phyloP scores from a whole-genome alignment of 2,329 filamentous ascomycete genomes.

The Fusarium brachygibbosum region DNA sequence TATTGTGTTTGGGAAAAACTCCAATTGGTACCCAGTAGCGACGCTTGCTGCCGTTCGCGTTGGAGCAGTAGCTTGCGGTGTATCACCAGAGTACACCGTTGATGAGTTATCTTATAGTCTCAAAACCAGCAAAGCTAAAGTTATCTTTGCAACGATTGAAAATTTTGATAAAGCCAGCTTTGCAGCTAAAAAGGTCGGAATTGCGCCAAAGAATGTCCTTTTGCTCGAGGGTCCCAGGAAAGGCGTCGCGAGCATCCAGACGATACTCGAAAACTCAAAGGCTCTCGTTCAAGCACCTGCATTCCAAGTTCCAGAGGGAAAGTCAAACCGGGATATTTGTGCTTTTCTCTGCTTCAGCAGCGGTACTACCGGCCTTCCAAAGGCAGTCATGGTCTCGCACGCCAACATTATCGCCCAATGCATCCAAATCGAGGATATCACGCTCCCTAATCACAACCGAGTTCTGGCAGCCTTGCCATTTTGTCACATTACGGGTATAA shows the following conservation, averaged over 20 bases:
- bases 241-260: background rate
- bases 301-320: background rate
- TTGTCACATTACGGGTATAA: conserved; percentile 44
- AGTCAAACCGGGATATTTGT: conserved; percentile 23
- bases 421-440: conserved; percentile 27
- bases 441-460: conserved; percentile 5
- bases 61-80: conserved; percentile 6
- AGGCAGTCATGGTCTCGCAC: conserved; percentile 46
- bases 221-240: background rate
- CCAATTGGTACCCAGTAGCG: conserved; percentile 7
- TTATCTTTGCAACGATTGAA: conserved; percentile 1
- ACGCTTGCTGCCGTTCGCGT: conserved; percentile 2
- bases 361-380: conserved; percentile 44
- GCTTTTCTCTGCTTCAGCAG: conserved; percentile 43
- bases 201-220: conserved; percentile 1
- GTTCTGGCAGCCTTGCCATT: conserved; percentile 46
- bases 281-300: background rate
- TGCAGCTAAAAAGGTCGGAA: conserved; percentile 12
- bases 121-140: conserved; percentile 16
- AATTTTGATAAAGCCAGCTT: background rate
- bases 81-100: conserved; percentile 25
- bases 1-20: background rate
- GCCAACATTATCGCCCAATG: conserved; percentile 42
- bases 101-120: conserved; percentile 21
- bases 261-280: background rate